Evolutionary conservation across 1,139 yeast species (phyloP).

Genomic region (Yamadazyma membranifaciens): DNA sequence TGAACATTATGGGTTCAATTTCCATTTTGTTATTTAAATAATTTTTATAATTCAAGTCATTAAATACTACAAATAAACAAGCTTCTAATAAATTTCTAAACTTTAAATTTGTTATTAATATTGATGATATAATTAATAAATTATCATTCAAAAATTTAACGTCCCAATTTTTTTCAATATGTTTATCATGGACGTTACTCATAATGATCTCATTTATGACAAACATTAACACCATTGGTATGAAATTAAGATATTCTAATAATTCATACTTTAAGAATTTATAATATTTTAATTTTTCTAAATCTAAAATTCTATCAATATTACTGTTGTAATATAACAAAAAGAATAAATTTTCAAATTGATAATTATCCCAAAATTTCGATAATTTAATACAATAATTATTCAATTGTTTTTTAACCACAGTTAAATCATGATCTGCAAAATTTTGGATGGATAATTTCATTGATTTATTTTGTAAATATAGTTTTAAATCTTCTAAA

Average conservation of each 20-base stretch:
- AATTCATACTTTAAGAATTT: slow-evolving; percentile 11
- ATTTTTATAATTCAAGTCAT: slow-evolving; percentile 4
- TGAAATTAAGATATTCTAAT: slow-evolving; percentile 10
- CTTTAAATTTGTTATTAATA: slow-evolving; percentile 6
- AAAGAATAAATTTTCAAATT: slow-evolving; percentile 12
- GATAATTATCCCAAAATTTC: slow-evolving; percentile 12
- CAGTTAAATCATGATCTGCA: not conserved
- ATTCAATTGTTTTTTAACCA: slow-evolving; percentile 1
- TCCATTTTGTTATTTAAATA: not conserved
- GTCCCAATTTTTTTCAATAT: slow-evolving; percentile 7
- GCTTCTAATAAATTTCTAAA: slow-evolving; percentile 8
- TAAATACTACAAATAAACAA: slow-evolving; percentile 4
- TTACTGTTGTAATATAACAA: slow-evolving; percentile 7
- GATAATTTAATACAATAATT: slow-evolving; percentile 7
- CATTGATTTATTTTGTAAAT: slow-evolving; percentile 5
- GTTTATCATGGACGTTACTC: not conserved
- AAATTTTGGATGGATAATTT: not conserved
- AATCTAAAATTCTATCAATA: slow-evolving; percentile 6
- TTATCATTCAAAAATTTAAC: slow-evolving; percentile 2
- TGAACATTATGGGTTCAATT: slow-evolving; percentile 5
- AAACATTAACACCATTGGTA: slow-evolving; percentile 12
- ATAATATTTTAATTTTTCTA: slow-evolving; percentile 4
- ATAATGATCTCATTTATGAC: slow-evolving; percentile 8
- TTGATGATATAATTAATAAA: slow-evolving; percentile 7
- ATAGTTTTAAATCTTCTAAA: slow-evolving; percentile 8